phyloP scores from a whole-genome alignment of 1,139 yeast genomes.

The Taiozyma sp. region DNA sequence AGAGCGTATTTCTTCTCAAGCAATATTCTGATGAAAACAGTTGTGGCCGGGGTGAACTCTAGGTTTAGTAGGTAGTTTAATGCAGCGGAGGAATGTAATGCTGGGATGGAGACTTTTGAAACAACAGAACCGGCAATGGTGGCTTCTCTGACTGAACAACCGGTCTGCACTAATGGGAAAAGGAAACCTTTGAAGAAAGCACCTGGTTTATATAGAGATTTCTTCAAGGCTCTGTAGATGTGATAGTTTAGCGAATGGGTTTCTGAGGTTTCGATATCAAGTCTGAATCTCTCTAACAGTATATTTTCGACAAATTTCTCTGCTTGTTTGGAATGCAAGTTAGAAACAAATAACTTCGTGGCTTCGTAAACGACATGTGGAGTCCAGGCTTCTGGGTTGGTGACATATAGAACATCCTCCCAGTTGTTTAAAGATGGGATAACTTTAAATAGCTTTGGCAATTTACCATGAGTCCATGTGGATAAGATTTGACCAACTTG shows the following conservation, averaged over 20 bases:
- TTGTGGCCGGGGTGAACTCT: constrained; percentile 84
- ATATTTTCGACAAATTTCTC: constrained; percentile 77
- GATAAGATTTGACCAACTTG: constrained; percentile 85
- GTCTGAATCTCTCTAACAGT: constrained; percentile 79
- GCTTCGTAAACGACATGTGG: constrained; percentile 97
- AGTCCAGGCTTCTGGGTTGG: constrained; percentile 92
- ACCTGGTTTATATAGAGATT: constrained; percentile 92
- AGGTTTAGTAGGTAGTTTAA: constrained; percentile 77
- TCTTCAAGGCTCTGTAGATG: constrained; percentile 84
- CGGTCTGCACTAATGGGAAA: constrained; percentile 81
- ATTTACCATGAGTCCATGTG: constrained; percentile 93
- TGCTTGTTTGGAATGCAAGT: constrained; percentile 81
- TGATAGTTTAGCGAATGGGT: constrained; percentile 73
- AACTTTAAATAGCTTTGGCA: constrained; percentile 92
- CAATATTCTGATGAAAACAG: constrained; percentile 83
- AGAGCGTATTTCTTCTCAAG: constrained; percentile 94
- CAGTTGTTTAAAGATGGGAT: constrained; percentile 90
- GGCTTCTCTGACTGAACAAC: constrained; percentile 89
- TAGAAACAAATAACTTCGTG: constrained; percentile 88
- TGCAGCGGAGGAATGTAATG: constrained; percentile 94
- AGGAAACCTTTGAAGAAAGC: constrained; percentile 96
- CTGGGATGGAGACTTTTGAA: constrained; percentile 88
- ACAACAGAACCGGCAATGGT: constrained; percentile 92
- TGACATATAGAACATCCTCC: constrained; percentile 92
- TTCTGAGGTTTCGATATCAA: constrained; percentile 74